A percentile compares a stretch with the other conserved stretches of the same genome.
Conservation (phyloP, 1,284 basidiomycete species). For the Papiliotrema laurentii region DNA sequence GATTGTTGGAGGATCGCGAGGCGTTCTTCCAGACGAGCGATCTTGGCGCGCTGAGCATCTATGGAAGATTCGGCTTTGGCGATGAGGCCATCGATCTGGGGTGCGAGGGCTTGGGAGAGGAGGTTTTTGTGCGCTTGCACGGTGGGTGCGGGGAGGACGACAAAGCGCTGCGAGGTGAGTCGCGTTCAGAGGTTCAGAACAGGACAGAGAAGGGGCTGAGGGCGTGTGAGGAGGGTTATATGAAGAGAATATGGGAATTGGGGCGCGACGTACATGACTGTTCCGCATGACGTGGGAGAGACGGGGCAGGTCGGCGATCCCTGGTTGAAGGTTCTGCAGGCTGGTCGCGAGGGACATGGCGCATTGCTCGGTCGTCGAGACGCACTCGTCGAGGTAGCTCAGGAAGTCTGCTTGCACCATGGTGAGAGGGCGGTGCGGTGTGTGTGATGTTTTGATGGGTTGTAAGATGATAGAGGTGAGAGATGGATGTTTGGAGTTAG, state of each 20-base stretch:
- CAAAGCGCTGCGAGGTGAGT: constrained; percentile 32
- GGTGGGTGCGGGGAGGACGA: constrained; percentile 40
- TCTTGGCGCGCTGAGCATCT: constrained; percentile 16
- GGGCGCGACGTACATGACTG: constrained; percentile 32
- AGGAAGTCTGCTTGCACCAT: constrained; percentile 28
- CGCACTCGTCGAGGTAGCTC: constrained; percentile 42
- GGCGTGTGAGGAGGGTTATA: background rate
- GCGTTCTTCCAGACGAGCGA: constrained; percentile 34
- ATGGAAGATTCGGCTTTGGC: constrained; percentile 30
- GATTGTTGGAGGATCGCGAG: constrained; percentile 30
- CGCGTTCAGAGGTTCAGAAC: too few relatives aligned
- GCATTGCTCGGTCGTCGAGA: constrained; percentile 38
- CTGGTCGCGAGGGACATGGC: constrained; percentile 16
- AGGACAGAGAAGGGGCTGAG: background rate
- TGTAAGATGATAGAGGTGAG: background rate
- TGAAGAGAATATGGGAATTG: background rate
- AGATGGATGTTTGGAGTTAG: too few relatives aligned
- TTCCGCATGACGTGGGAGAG: constrained; percentile 38
- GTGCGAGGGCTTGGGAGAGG: constrained; percentile 35
- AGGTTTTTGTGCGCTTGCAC: constrained; percentile 35
- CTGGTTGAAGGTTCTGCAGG: constrained; percentile 27
- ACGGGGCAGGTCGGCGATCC: constrained; percentile 39
- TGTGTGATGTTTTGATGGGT: too few relatives aligned
- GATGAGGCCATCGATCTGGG: constrained; percentile 43
- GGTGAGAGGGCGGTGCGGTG: background rate